Evolutionary conservation across 805 yeast genomes (phyloP).

Genomic region (Cyberlindnera euphorbiiphila): DNA sequence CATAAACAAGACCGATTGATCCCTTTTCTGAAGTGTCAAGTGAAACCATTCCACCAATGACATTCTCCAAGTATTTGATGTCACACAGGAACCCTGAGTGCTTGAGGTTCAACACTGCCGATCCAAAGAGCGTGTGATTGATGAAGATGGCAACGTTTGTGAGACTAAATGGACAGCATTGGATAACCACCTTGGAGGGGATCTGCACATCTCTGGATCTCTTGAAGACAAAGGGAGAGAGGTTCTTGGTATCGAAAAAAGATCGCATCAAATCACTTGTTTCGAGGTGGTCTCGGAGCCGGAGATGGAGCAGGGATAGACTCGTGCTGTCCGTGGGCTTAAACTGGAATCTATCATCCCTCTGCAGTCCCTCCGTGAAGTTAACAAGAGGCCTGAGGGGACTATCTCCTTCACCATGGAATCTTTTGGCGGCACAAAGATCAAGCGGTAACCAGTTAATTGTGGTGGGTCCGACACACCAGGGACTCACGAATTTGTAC

Average conservation of each 20-base stretch:
- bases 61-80: constrained; percentile 26
- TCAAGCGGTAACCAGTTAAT: constrained; percentile 12
- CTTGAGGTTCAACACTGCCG: constrained; percentile 16
- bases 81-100: constrained; percentile 24
- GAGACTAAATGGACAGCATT: constrained; percentile 29
- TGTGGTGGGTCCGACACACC: constrained; percentile 20
- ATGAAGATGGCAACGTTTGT: constrained; percentile 28
- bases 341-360: constrained; percentile 17
- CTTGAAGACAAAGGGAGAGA: constrained; percentile 15
- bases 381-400: not conserved
- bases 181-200: constrained; percentile 20
- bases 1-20: constrained; percentile 26
- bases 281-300: constrained; percentile 5
- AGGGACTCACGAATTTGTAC: constrained; percentile 16
- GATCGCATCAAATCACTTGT: constrained; percentile 6
- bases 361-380: constrained; percentile 8
- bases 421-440: constrained; percentile 6
- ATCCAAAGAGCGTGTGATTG: constrained; percentile 23
- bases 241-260: constrained; percentile 10
- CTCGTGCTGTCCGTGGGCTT: constrained; percentile 15
- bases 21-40: constrained; percentile 3
- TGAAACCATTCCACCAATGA: constrained; percentile 26
- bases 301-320: constrained; percentile 20
- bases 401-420: not conserved
- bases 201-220: constrained; percentile 6